Evolutionary conservation across 805 yeast genomes (phyloP).

Genomic region (Zygotorulaspora chibaensis): DNA sequence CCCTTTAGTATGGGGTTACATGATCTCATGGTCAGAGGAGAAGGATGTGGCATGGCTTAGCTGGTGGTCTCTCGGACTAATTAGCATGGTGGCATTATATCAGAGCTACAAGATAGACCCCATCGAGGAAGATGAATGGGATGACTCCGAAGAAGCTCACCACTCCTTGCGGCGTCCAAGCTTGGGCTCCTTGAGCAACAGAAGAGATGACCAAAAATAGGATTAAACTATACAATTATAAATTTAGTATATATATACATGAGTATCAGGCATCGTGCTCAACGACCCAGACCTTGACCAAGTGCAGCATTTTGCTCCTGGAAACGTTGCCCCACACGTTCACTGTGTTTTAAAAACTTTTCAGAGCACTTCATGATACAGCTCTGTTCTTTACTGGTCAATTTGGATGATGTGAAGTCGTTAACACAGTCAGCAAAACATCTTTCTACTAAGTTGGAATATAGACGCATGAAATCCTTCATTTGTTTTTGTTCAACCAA

Average conservation of each 20-base stretch:
- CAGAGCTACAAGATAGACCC: slow-evolving; percentile 30
- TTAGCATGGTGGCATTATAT: slow-evolving; percentile 29
- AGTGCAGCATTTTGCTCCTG: slow-evolving; percentile 89
- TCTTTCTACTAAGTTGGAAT: slow-evolving; percentile 92
- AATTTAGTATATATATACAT: slow-evolving; percentile 11
- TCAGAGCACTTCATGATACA: slow-evolving; percentile 93
- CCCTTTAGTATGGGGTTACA: slow-evolving; percentile 52
- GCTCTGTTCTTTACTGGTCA: slow-evolving; percentile 76
- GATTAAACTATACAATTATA: not conserved
- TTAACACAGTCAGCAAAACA: slow-evolving; percentile 97
- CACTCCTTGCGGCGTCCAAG: slow-evolving; percentile 6
- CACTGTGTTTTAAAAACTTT: slow-evolving; percentile 96
- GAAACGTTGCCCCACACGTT: slow-evolving; percentile 97
- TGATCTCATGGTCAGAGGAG: slow-evolving; percentile 38
- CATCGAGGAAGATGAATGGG: slow-evolving; percentile 27
- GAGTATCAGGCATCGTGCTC: slow-evolving; percentile 3
- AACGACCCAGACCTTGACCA: slow-evolving; percentile 61
- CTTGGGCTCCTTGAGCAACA: slow-evolving; percentile 10
- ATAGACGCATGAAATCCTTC: slow-evolving; percentile 97
- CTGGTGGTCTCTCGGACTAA: slow-evolving; percentile 33
- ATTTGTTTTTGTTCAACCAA: slow-evolving; percentile 95
- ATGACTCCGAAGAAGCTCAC: slow-evolving; percentile 12
- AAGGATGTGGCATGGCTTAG: slow-evolving; percentile 32
- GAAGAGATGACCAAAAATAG: not conserved
- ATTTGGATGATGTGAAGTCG: slow-evolving; percentile 89